Evolutionary conservation across 2,329 filamentous ascomycete species (phyloP).

Genomic region (Aspergillus awamori): DNA sequence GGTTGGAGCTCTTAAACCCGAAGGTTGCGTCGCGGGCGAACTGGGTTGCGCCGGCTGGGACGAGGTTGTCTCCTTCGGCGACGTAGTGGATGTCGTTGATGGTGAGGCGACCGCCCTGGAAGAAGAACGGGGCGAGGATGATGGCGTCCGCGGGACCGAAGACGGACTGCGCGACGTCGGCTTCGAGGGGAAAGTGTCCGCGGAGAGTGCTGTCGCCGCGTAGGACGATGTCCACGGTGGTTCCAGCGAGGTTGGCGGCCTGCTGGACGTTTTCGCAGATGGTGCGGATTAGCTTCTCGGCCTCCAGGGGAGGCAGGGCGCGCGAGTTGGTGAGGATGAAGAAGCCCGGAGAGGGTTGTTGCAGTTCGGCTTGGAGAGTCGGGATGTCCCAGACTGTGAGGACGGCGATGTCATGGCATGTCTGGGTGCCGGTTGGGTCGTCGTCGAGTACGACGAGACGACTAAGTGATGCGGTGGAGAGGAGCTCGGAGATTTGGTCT

Average conservation of each 20-base stretch:
- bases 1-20: conserved; percentile 58
- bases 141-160: conserved; percentile 56
- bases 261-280: conserved; percentile 55
- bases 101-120: conserved; percentile 61
- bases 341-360: conserved; percentile 51
- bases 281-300: conserved; percentile 51
- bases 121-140: conserved; percentile 62
- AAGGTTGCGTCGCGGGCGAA: conserved; percentile 63
- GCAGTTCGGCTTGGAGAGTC: conserved; percentile 51
- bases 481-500: conserved; percentile 33
- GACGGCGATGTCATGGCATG: conserved; percentile 61
- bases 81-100: conserved; percentile 63
- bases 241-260: conserved; percentile 46
- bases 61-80: conserved; percentile 51
- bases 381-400: conserved; percentile 57
- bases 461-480: conserved; percentile 30
- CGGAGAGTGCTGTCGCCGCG: conserved; percentile 61
- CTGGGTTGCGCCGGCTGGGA: conserved; percentile 57
- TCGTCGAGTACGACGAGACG: conserved; percentile 51
- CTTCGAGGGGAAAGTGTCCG: conserved; percentile 60
- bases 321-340: conserved; percentile 65
- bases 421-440: conserved; percentile 64
- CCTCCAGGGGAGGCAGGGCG: conserved; percentile 55
- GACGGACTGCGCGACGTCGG: conserved; percentile 55
- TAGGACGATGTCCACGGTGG: conserved; percentile 58